Base-by-base conservation (phyloP, 2,329 filamentous ascomycete genomes). In the Diaporthe sp. region DNA sequence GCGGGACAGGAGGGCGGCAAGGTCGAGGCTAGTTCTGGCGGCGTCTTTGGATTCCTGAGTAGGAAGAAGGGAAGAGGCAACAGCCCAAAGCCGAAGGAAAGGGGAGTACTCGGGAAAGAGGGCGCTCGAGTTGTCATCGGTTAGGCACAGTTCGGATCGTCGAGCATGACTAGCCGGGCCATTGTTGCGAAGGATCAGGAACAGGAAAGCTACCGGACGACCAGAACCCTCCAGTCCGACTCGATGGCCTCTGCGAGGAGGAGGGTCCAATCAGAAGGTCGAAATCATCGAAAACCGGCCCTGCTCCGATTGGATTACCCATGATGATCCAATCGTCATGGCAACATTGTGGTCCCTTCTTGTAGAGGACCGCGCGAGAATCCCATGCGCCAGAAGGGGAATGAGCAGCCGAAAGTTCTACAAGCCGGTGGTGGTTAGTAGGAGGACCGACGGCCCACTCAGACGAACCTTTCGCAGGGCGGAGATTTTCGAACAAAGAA, bases 91-190 rank as follows among this genome's bases (percentile, higher is more conserved):
- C 96, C 96, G 35, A 96, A 95, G 82, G 96, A 98, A 85, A 91
- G 95, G 72, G 97, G 97, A 74, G 96, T 99, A 10, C 82, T 99
- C 74, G 97, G 97, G 73, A 98, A 98, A 81, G 96, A 98, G 82
- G 97, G 97, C 22, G 96, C 97, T 15, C 89, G 97, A 81, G 92
- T 95, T 77, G 90, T 96, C 73, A 93, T 96, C 80, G 92, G 91
- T 79, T 94, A 75, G 61, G 69, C 68, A 42, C 58, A 55, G 19
- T 63, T 71, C 22, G 58, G 35, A n/a, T 39, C 58, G 15, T 55
- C 59, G 56, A 59, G 58, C n/a, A 63, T 53, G 63, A 25, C 32
- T 25, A 32, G 63, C 32, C 63, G 9, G 47, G 63, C 47, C 35
- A 53, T 30, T n/a, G 15, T 39, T 19, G 32, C n/a, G 32, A 27